A percentile compares a stretch with the other conserved stretches of the same genome.
These are phyloP conservation scores for Friedmanniomyces simplex DNA, from an alignment of 495 filamentous ascomycete genomes.

Conservation along the genomic window DNA sequence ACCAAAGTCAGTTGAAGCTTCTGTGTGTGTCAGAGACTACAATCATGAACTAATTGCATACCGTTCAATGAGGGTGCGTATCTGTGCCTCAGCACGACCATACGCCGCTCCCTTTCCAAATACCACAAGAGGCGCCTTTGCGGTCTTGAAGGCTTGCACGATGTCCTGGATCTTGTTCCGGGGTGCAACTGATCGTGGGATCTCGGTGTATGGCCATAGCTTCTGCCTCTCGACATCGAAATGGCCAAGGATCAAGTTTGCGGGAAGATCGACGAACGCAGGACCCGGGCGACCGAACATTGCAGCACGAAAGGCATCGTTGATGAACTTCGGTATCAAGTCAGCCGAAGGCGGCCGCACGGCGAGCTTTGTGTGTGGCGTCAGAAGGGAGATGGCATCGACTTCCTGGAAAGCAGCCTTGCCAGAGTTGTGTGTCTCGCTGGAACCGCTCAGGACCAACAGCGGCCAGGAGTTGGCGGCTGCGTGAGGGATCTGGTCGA, in stretches of 20 bases:
- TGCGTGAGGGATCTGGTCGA: slow-evolving; percentile 9
- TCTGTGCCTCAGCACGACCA: slow-evolving; percentile 40
- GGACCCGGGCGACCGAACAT: slow-evolving; percentile 51
- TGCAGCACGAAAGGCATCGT: slow-evolving; percentile 45
- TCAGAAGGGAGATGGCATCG: slow-evolving; percentile 47
- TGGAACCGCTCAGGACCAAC: slow-evolving; percentile 48
- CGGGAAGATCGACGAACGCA: slow-evolving; percentile 51
- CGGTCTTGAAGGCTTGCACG: slow-evolving; percentile 38
- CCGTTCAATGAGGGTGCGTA: slow-evolving; percentile 40
- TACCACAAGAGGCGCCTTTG: slow-evolving; percentile 46
- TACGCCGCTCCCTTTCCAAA: slow-evolving; percentile 56
- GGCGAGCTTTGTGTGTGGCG: slow-evolving; percentile 49
- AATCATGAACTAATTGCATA: background rate
- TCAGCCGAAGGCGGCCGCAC: slow-evolving; percentile 42
- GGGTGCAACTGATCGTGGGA: slow-evolving; percentile 32
- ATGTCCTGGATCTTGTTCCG: slow-evolving; percentile 36
- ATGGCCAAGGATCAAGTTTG: slow-evolving; percentile 47
- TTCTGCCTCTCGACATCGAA: slow-evolving; percentile 14
- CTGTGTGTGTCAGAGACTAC: slow-evolving; percentile 16
- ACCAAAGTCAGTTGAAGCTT: no score
- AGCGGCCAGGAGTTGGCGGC: slow-evolving; percentile 49
- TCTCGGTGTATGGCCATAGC: slow-evolving; percentile 24
- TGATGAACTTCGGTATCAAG: slow-evolving; percentile 40
- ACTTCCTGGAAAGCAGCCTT: slow-evolving; percentile 56
- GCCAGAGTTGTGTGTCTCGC: slow-evolving; percentile 43